A percentile compares a stretch with the other conserved stretches of the same genome.
These are phyloP conservation scores for Pestalotiopsis sp. DNA, from an alignment of 2,329 filamentous ascomycete genomes.

Conservation along the genomic window DNA sequence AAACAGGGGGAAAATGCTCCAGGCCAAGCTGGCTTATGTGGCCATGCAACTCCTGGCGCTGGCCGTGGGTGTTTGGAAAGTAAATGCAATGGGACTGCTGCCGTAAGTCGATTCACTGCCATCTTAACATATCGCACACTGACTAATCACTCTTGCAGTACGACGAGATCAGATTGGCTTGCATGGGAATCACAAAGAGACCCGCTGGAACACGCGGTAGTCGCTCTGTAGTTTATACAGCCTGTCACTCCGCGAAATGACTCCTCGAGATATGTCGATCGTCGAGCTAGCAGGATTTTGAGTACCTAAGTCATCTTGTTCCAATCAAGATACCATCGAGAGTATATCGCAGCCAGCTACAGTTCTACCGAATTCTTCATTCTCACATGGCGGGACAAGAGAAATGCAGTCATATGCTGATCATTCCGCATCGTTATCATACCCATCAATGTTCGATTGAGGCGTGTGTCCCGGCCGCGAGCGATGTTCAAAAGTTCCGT, in stretches of 20 bases:
- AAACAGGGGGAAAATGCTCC: slow-evolving; percentile 72
- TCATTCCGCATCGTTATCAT: neutral
- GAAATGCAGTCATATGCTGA: neutral
- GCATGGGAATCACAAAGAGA: slow-evolving; percentile 86
- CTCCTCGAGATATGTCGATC: neutral
- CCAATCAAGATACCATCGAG: neutral
- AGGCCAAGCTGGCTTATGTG: slow-evolving; percentile 87
- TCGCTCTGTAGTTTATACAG: slow-evolving; percentile 51
- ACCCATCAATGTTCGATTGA: neutral
- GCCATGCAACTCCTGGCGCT: slow-evolving; percentile 84
- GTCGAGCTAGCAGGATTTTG: neutral
- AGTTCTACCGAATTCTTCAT: neutral
- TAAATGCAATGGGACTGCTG: slow-evolving; percentile 93
- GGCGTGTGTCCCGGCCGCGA: neutral
- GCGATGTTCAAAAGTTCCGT: neutral
- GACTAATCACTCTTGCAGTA: slow-evolving; percentile 58
- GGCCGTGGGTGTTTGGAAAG: slow-evolving; percentile 90
- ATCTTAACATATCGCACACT: neutral
- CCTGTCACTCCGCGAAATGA: neutral
- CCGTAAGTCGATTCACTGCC: slow-evolving; percentile 62
- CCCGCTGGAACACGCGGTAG: slow-evolving; percentile 67
- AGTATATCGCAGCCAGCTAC: neutral
- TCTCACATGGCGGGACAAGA: neutral
- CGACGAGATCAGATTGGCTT: slow-evolving; percentile 95
- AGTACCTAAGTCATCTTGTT: neutral